Base-by-base conservation (phyloP, 345 rosid genomes). In the Abelmoschus esculentus region DNA sequence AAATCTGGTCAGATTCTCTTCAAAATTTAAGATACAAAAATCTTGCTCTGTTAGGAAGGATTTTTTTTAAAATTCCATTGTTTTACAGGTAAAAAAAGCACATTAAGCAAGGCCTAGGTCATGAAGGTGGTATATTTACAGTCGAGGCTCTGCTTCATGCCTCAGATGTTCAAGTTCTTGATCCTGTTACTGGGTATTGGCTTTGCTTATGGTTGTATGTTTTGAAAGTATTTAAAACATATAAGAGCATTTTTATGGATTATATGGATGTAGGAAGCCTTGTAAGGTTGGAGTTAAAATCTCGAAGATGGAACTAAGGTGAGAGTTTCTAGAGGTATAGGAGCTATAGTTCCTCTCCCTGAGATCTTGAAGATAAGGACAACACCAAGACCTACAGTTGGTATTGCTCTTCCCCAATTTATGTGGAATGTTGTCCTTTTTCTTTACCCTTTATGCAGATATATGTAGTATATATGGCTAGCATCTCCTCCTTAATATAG, bases 301-400 rank as follows among this genome's bases (percentile, higher is more conserved):
- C 82, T 96, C 50, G 99, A 90, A 80, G 98, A 96, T 79, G 99
- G 99, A 70, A 92, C 97, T 17, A 96, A 96, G 81, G 98, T 96
- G 42, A 87, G 98, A 87, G 89, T 90, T 42, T 82, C 98, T 5
- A 89, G 96, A 85, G 99, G 98, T 53, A 72, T 61, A 71, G 93
- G 92, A 68, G 80, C 99, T 36, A 89, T 92, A 69, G 86, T 96
- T 77, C 96, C 98, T 74, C 96, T 95, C 14, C 99, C 98, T 42
- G 98, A 96, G 83, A 92, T 96, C 67, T 78, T 92, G 57, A 92
- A 86, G 89, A 86, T 90, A 49, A 81, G 99, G 75, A 76, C 89
- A 34, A 87, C 99, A 7, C 95, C 95, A 54, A 86, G 99, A 82
- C 97, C 98, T 62, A 83, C 91, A 13, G 79, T 77, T 8, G 96